These are phyloP conservation scores for Penicillium manginii DNA, from an alignment of 495 filamentous ascomycete species.

Conservation along the genomic window DNA sequence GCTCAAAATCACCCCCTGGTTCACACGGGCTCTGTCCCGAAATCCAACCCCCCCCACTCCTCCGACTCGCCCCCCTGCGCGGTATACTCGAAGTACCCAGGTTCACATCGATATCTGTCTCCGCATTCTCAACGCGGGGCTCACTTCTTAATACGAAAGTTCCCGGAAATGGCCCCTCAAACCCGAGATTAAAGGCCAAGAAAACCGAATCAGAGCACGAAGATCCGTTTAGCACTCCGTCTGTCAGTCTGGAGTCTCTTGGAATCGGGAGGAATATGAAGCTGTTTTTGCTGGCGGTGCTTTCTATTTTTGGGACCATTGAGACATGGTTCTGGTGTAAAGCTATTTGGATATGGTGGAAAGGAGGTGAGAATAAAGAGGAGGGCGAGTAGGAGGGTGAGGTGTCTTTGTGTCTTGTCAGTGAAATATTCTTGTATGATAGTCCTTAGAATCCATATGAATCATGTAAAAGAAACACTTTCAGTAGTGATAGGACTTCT, in stretches of 20 bases:
- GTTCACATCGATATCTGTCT: background rate
- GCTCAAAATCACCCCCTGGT: background rate
- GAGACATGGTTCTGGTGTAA: slow-evolving; percentile 76
- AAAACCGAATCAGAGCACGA: slow-evolving; percentile 1
- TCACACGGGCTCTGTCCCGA: background rate
- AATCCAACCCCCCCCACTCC: background rate
- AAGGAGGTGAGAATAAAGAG: background rate
- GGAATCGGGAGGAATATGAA: slow-evolving; percentile 25
- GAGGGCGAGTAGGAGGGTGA: background rate
- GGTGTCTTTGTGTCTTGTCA: background rate
- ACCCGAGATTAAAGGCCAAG: background rate
- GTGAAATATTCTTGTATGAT: background rate
- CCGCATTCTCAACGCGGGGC: slow-evolving; percentile 1
- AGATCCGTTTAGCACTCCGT: background rate
- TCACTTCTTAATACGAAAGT: background rate
- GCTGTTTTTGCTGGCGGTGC: slow-evolving; percentile 18
- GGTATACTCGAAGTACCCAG: background rate
- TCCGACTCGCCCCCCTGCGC: background rate
- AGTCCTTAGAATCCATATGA: background rate
- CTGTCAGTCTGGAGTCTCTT: slow-evolving; percentile 16
- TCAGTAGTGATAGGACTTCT: too few species aligned
- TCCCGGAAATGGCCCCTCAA: background rate
- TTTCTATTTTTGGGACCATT: slow-evolving; percentile 41
- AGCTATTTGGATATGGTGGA: slow-evolving; percentile 61
- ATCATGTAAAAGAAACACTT: background rate